These are phyloP conservation scores for Penicillium sp. DNA, from an alignment of 2,329 filamentous ascomycete species.

Conservation along the genomic window DNA sequence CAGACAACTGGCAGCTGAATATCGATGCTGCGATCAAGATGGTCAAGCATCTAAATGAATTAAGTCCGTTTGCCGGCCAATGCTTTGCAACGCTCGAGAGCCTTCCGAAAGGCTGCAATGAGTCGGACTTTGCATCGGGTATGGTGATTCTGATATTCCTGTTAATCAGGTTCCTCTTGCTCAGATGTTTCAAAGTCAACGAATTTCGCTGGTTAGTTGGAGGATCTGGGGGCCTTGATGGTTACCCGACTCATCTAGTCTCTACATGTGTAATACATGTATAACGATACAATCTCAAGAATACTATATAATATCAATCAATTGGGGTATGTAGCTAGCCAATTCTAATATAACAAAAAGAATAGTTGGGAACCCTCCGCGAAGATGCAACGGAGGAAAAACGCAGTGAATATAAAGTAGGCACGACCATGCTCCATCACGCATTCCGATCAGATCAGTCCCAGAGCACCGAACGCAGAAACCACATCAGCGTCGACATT, in stretches of 20 bases:
- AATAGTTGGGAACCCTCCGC: too few species aligned
- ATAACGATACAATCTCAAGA: neutral
- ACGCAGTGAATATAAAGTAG: neutral
- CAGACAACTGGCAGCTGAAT: slow-evolving; percentile 1
- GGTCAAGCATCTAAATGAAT: neutral
- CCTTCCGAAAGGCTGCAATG: neutral
- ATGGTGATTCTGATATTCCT: neutral
- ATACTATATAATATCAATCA: neutral
- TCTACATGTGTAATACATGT: neutral
- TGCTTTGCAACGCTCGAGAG: slow-evolving; percentile 3
- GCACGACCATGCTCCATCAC: neutral
- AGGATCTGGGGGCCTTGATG: neutral
- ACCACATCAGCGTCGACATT: slow-evolving; percentile 44
- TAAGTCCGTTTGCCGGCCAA: slow-evolving; percentile 1
- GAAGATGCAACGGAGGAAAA: neutral
- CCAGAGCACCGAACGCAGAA: slow-evolving; percentile 37
- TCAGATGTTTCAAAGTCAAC: slow-evolving; percentile 1
- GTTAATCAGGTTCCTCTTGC: neutral
- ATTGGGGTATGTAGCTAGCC: slow-evolving; percentile 22
- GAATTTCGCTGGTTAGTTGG: neutral
- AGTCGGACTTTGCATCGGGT: neutral
- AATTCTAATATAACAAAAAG: neutral
- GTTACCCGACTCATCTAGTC: neutral
- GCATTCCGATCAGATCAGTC: slow-evolving; percentile 25
- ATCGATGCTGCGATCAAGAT: slow-evolving; percentile 1